Evolutionary conservation across 106 monocot species (phyloP).

Genomic region (Xerophyta viscosa): DNA sequence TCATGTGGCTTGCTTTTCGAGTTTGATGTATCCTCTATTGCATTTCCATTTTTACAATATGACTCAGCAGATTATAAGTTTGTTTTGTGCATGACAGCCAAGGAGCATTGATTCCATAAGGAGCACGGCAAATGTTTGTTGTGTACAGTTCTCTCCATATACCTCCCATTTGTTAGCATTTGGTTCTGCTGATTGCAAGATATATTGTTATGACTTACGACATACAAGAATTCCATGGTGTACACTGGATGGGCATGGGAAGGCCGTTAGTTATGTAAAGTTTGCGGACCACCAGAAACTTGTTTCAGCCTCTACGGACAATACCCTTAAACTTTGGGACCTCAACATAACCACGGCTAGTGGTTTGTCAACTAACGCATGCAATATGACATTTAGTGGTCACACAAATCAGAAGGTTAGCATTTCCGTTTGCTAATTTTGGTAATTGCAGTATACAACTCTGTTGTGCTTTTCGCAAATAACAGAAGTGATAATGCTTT

Average conservation of each 20-base stretch:
- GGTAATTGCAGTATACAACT: too few relatives aligned
- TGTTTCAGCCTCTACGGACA: conserved; percentile 92
- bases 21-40: too few relatives aligned
- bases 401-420: conserved; percentile 93
- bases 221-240: conserved; percentile 87
- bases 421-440: too few relatives aligned
- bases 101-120: conserved; percentile 59
- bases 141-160: conserved; percentile 79
- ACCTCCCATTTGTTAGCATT: conserved; percentile 88
- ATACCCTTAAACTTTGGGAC: conserved; percentile 91
- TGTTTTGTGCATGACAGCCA: conserved; percentile 35
- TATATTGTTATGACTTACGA: conserved; percentile 82
- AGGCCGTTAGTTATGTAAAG: conserved; percentile 93
- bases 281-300: conserved; percentile 71
- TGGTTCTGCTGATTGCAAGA: conserved; percentile 88
- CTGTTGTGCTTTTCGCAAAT: neutral
- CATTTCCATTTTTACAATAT: too few relatives aligned
- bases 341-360: conserved; percentile 54
- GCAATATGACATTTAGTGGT: conserved; percentile 70
- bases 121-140: conserved; percentile 82
- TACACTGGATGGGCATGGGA: conserved; percentile 69
- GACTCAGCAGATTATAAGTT: too few relatives aligned
- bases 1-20: too few relatives aligned
- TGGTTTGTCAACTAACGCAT: conserved; percentile 52
- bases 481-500: too few relatives aligned